Base-by-base conservation (phyloP, 2,329 filamentous ascomycete genomes). In the Pseudocercospora crystallina region DNA sequence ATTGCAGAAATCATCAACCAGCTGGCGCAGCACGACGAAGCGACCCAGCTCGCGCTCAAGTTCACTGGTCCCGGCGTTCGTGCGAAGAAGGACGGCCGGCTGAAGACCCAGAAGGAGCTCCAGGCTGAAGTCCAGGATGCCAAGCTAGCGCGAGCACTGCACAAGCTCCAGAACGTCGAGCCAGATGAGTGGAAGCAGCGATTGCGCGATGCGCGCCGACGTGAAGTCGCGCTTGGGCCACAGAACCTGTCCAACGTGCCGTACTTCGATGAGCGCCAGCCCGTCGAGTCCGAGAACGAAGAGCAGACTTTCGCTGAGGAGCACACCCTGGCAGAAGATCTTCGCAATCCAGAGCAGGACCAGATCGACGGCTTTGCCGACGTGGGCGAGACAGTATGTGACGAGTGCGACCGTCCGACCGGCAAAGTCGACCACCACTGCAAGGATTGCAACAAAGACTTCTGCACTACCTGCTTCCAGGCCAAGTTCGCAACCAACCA, bases 31-130 rank as follows among this genome's bases (percentile, higher is more conserved):
- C 34, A 26, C 32, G 42, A 35, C 42, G 13, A 34, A 13, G 42
- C 9, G 15, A 35, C 17, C 29, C 34, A 30, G 20, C 15, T 33
- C 9, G 31, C 31, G 2, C 5, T 20, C 30, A 35, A n/a, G 13
- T 35, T 44, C 31, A 34, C 31, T 20, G 42, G 42, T 34, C 42
- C 42, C 5, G 42, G 42, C 29, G 42, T 44, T 4, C 42, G 42
- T 14, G 14, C 30, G 14, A 44, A 44, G 42, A 35, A 35, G 2
- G 42, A 31, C 8, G 42, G 11, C 15, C 17, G 42, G 10, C 13
- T 35, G 14, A 44, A 44, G 42, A 44, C 42, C 4, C 30, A 15
- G 13, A 20, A 34, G 15, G 42, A 44, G 8, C 13, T 35, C 5
- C 31, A 44, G 30, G n/a, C 20, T 9, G 31, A 44, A 26, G 30